Base-by-base conservation (phyloP, 306 rosid genomes). In the Ormosia emarginata region DNA sequence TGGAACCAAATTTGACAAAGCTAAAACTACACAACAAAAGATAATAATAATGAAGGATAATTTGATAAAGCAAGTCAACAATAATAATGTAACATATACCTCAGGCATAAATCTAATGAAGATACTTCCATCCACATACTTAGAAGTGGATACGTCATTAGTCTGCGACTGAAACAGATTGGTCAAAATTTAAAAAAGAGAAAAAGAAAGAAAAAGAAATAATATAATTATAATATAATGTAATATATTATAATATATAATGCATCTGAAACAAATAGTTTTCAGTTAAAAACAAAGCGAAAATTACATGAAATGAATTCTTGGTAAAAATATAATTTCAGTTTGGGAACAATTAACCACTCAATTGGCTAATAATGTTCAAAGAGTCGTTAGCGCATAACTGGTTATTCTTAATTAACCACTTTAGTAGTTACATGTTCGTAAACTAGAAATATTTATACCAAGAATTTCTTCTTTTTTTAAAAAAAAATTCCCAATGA, bases 71-170 rank as follows among this genome's bases (percentile, higher is more conserved):
- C 49, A 32, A 76, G 67, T 61, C 17, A 41, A 62, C 33, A 44
- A 52, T 41, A 14, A 81, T 29, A 9, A 43, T 13, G 61, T 64
- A 37, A 37, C 14, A 71, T 64, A 55, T 87, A 91, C 95, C 93
- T 88, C 77, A 52, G 90, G 93, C 85, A 81, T 86, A 81, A 85
- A 77, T 76, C 55, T 79, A 46, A 59, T n/a, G 74, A 92, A 70
- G 58, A 86, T 76, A 85, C 89, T 81, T 82, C 62, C 84, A 83
- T 89, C 87, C 34, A 14, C 80, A 24, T 56, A 71, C 79, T 80
- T 86, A 30, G 53, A 83, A 57, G 78, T 39, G 32, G 89, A 80
- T 30, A 44, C 2, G 58, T 75, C 78, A 56, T 68, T 65, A 66
- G 74, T 69, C 85, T 83, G 86, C 55, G 58, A 49, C 66, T 47